Base-by-base conservation (phyloP, 208 protist genomes). In the Leishmania guyanensis region DNA sequence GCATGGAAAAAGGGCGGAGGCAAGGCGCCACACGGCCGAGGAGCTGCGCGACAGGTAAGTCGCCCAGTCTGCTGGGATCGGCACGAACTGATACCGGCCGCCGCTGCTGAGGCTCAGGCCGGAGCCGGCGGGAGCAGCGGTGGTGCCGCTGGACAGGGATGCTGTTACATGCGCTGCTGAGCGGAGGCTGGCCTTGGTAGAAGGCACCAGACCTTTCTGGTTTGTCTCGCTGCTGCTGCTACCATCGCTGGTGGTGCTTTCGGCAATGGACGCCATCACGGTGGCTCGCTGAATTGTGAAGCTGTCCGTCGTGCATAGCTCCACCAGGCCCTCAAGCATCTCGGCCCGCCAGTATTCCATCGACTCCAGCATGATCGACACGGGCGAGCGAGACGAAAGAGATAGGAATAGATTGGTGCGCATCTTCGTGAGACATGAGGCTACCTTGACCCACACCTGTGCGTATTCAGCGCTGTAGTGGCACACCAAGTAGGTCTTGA, bases 41-140 rank as follows among this genome's bases (percentile, higher is more conserved):
- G 90, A 88, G 51, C 90, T 90, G 69, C 88, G 83, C 3, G 86
- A 87, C 14, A 97, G 85, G 51, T 92, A 68, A 0, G 86, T 85
- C 76, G 93, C 93, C 93, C 94, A 97, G 76, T 90, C 78, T 6
- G 79, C 33, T 3, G 94, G 92, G 16, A 95, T 70, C 58, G 89
- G 81, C 65, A 94, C 90, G 81, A 90, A 95, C 51, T 90, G 84
- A n/a, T 72, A 80, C 26, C 65, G 51, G 46, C 71, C 80, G 22
- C 50, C 66, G 62, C 39, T 78, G 74, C 22, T 58, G 20, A 65
- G 68, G 29, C 14, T 60, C 50, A 33, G 2, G 53, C 39, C 66
- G 46, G 60, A 33, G 54, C 50, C 73, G 16, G 50, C 53, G 5
- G 48, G 0, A 20, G 74, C 48, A 26, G 46, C 46, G 22, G 78